Evolutionary conservation across 768 basidiomycete species (phyloP).

Genomic region (Clitopilus passeckerianus): DNA sequence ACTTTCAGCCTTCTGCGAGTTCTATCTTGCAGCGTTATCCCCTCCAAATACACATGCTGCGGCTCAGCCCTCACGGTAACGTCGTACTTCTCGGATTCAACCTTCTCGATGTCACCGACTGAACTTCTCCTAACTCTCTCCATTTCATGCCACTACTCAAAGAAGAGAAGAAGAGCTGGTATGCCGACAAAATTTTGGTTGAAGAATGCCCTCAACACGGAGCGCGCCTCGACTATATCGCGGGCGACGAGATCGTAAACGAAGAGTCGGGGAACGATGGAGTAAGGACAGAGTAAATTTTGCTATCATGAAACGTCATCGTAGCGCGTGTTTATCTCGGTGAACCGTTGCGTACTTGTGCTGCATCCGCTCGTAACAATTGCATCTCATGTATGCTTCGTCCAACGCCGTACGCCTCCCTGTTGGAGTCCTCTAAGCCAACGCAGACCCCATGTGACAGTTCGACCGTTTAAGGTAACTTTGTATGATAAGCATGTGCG

Average conservation of each 20-base stretch:
- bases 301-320: not conserved
- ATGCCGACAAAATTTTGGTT: not conserved
- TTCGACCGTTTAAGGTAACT: too few species aligned
- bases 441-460: too few species aligned
- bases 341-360: too few species aligned
- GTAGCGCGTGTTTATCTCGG: not conserved
- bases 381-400: too few species aligned
- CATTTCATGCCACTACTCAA: not conserved
- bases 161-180: not conserved
- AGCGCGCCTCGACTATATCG: not conserved
- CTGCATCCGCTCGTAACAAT: too few species aligned
- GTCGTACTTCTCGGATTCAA: slow-evolving; percentile 1
- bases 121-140: not conserved
- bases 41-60: slow-evolving; percentile 10
- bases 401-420: too few species aligned
- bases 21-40: slow-evolving; percentile 19
- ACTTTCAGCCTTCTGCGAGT: slow-evolving; percentile 37
- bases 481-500: too few species aligned
- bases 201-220: not conserved
- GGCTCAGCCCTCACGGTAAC: not conserved
- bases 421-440: too few species aligned
- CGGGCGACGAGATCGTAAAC: not conserved
- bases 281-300: not conserved
- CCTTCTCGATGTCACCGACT: not conserved
- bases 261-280: not conserved